phyloP scores from a whole-genome alignment of 2,329 filamentous ascomycete genomes.

The Hypoxylon sp. region DNA sequence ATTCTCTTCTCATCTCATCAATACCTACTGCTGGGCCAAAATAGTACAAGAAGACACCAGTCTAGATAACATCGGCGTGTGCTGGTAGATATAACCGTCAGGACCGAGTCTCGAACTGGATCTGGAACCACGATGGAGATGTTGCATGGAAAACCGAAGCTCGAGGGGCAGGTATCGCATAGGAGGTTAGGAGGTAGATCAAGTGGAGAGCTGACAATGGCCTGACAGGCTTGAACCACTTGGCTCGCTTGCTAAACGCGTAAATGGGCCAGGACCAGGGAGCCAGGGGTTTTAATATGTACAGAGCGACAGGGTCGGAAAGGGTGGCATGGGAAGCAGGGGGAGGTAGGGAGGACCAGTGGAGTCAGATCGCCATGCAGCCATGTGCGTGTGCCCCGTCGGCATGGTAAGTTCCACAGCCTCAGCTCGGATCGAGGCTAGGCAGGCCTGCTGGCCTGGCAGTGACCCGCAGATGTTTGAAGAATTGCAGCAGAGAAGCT shows the following conservation, averaged over 20 bases:
- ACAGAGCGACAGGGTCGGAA: slow-evolving; percentile 13
- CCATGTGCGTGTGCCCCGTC: slow-evolving; percentile 38
- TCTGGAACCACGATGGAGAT: slow-evolving; percentile 3
- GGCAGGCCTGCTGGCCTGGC: too few relatives aligned
- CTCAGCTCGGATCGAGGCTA: slow-evolving; percentile 36
- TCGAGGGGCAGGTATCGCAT: slow-evolving; percentile 24
- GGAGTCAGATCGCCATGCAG: slow-evolving; percentile 36
- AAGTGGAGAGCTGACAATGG: slow-evolving; percentile 17
- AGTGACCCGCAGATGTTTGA: slow-evolving; percentile 31
- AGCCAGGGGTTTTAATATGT: slow-evolving; percentile 22
- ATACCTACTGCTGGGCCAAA: background rate
- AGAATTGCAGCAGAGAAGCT: slow-evolving; percentile 25
- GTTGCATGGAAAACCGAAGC: slow-evolving; percentile 14
- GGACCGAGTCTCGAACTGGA: slow-evolving; percentile 16
- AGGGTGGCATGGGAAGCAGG: slow-evolving; percentile 8
- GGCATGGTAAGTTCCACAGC: slow-evolving; percentile 36
- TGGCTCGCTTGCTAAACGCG: slow-evolving; percentile 30
- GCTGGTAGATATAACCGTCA: slow-evolving; percentile 1
- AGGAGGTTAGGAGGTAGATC: slow-evolving; percentile 5
- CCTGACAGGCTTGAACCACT: slow-evolving; percentile 37
- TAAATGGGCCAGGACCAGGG: slow-evolving; percentile 17
- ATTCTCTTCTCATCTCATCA: background rate
- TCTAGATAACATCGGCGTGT: background rate
- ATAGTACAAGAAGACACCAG: background rate
- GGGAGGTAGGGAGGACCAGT: slow-evolving; percentile 19